Evolutionary conservation across 2,329 filamentous ascomycete genomes (phyloP), one percentile per base, ranked within the genome.

Genomic region (Juglanconis oblonga): DNA sequence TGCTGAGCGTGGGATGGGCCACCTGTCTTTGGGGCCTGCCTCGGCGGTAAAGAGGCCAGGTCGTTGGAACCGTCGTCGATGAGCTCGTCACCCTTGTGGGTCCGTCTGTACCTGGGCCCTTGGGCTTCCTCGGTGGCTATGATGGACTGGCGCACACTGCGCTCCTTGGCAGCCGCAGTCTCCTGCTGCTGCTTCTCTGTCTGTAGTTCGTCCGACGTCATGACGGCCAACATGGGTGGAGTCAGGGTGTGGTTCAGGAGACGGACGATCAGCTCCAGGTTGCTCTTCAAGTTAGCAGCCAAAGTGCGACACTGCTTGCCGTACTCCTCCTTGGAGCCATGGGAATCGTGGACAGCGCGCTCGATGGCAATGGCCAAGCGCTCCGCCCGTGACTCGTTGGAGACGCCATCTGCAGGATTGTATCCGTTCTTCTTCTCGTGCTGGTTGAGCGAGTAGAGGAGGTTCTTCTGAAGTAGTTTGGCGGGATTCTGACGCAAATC

Each of bases 41-140:
- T 73, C 64, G 13, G 71, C 68, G 1, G 75, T 73, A 3, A 74
- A 72, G 5, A 71, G 73, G 49, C 78, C 78, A 44, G 65, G 69
- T 1, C 69, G 17, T 24, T 24, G 29, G 63, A 67, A 42, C 75
- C 72, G n/a, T 76, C 80, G 38, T 96, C 91, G 14, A 98, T 83
- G 14, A 97, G 74, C 71, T 98, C 95, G 61, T 97, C 93, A 11
- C 95, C 95, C 74, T 98, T 98, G 77, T 98, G 94, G 2, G 94
- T 97, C 66, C 91, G 87, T 68, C 92, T 85, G 59, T 97, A 88
- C 3, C 92, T 87, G 4, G 93, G 90, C 2, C 58, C 61, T 1
- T 85, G 92, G 52, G 85, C 82, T 17, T 90, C 86, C 24, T 90
- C 85, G 13, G 91, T 85, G 62, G 94, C 87, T 38, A 96, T 83